These are phyloP conservation scores for Plasmodium gonderi DNA, from an alignment of 169 alveolate species.

Conservation along the genomic window DNA sequence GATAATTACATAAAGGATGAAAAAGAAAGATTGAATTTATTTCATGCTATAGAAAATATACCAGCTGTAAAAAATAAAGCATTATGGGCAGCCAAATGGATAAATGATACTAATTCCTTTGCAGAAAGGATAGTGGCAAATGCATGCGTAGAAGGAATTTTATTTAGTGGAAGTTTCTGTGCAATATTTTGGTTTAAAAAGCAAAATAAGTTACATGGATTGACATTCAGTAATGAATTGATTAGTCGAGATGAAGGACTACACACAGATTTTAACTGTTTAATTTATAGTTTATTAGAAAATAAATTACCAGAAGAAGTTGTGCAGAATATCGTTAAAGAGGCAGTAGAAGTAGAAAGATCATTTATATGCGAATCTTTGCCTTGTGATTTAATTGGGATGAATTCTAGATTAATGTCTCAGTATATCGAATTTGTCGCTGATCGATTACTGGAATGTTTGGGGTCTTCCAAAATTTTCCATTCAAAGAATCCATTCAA, in stretches of 20 bases:
- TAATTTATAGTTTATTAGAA: conserved; percentile 92
- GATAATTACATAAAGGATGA: conserved; percentile 93
- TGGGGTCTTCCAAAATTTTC: conserved; percentile 94
- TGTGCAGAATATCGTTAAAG: conserved; percentile 94
- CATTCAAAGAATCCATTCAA: conserved; percentile 96
- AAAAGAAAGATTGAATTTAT: conserved; percentile 92
- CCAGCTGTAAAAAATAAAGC: conserved; percentile 96
- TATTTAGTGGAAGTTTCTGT: conserved; percentile 98
- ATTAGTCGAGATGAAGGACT: conserved; percentile 99
- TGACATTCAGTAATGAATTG: conserved; percentile 96
- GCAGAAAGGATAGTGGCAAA: conserved; percentile 97
- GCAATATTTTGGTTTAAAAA: conserved; percentile 99
- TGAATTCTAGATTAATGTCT: conserved; percentile 96
- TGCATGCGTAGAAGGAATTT: conserved; percentile 98
- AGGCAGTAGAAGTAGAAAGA: conserved; percentile 97
- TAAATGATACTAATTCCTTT: conserved; percentile 91
- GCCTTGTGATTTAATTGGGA: conserved; percentile 98
- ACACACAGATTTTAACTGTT: conserved; percentile 99
- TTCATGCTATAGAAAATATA: conserved; percentile 95
- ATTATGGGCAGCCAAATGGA: conserved; percentile 99
- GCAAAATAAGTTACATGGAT: conserved; percentile 97
- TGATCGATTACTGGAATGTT: conserved; percentile 95
- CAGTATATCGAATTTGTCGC: conserved; percentile 98
- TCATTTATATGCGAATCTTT: conserved; percentile 97
- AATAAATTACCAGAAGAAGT: conserved; percentile 92